Conservation (phyloP, 805 yeast genomes). For the Yamadazyma akitaensis region DNA sequence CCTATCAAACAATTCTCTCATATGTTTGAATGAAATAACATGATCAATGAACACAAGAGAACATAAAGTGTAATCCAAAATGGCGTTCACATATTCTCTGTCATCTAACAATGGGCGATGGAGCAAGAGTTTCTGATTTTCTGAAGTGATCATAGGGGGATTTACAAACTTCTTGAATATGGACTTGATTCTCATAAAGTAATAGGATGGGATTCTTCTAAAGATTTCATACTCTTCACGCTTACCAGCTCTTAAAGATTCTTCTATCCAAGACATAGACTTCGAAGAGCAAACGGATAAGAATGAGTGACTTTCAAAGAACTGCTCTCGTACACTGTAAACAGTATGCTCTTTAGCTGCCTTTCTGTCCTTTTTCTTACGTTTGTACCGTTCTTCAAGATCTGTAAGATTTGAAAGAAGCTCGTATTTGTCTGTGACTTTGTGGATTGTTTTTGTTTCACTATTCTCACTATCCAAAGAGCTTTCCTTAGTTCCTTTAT, state of each 20-base stretch:
- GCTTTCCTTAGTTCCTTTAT: neutral
- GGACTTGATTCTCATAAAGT: conserved; percentile 16
- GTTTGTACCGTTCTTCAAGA: neutral
- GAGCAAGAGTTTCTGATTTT: conserved; percentile 17
- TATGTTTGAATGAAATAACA: neutral
- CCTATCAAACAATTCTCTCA: neutral
- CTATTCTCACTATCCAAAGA: neutral
- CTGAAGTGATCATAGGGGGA: conserved; percentile 23
- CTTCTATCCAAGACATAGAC: conserved; percentile 31
- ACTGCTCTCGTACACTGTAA: conserved; percentile 17
- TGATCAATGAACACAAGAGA: neutral
- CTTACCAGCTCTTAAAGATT: conserved; percentile 21
- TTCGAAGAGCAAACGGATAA: conserved; percentile 32
- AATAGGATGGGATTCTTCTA: conserved; percentile 25
- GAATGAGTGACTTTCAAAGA: conserved; percentile 36
- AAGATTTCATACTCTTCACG: conserved; percentile 23
- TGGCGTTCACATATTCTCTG: conserved; percentile 5
- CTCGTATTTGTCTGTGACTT: conserved; percentile 5
- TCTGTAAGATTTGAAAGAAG: conserved; percentile 1
- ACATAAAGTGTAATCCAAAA: conserved; percentile 1
- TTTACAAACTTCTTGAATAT: conserved; percentile 28
- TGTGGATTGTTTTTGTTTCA: neutral
- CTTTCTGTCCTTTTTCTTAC: neutral
- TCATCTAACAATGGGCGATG: conserved; percentile 24
- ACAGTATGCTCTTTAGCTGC: neutral